Evolutionary conservation across 139 green algal species (phyloP), one percentile per base, ranked within the genome.

Genomic region (Chlorella ohadii): DNA sequence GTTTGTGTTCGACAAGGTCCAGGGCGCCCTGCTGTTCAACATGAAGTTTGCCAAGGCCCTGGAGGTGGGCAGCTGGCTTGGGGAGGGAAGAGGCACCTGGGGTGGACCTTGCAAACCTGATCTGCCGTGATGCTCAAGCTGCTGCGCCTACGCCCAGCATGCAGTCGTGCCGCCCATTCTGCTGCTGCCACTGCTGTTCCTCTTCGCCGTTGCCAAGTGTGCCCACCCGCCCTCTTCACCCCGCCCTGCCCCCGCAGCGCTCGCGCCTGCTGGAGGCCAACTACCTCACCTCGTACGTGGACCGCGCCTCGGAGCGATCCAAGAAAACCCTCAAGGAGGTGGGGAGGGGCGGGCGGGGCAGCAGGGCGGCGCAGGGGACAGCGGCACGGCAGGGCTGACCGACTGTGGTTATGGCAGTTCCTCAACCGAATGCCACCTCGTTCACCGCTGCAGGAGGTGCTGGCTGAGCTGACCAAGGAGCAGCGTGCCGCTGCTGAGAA

Each of bases 1-100:
- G 57, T 84, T 89, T 57, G 78, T 94, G 12, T 51, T 93, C 19
- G 81, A 87, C 56, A 73, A 83, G 67, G 59, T 93, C 36, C 91
- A 94, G 79, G 83, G 77, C 5, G 86, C 88, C 28, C 78, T 94
- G 70, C 87, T 94, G 44, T 94, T 88, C 87, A 93, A 89, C 79
- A 85, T 92, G 38, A 92, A 92, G 79, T 88, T 92, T 34, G 77
- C 85, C 15, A 85, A 79, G 68, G 87, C 79, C 27, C 78, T 93
- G 17, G 81, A 88, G 68, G 82, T 82, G 72, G 1, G 82, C 31
- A 44, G 31, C 19, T 2, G 63, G 20, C 36, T 11, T 25, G 5
- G 4, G 31, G 64, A 19, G 19, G 64, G 15, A 41, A 9, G 27
- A 2, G 64, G 64, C 64, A 41, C n/a, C n/a, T n/a, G n/a, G n/a